Evolutionary conservation across 2,329 filamentous ascomycete genomes (phyloP), one percentile per base, ranked within the genome.

Genomic region (Microcyclospora tardicrescens): DNA sequence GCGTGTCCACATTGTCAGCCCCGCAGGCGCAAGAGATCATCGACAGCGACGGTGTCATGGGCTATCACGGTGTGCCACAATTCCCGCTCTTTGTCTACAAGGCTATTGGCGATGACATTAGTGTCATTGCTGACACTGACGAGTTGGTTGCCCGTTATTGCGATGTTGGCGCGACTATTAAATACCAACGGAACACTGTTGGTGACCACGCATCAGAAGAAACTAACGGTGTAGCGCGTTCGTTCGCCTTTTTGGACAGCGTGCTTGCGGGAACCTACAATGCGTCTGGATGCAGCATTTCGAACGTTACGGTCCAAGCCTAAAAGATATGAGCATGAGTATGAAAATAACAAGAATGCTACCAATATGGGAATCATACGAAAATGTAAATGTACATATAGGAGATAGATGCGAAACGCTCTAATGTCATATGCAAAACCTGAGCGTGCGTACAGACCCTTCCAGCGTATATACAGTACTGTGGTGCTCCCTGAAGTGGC

Each of bases 41-140:
- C 16, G 50, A 59, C 16, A 34, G 51, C 0, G 50, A 56, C 11
- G 56, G 38, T 47, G 58, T 46, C 12, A 58, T 64, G 57, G 61
- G 60, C 11, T 53, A 57, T 15, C 60, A 65, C 36, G 63, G 64
- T 31, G 52, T 61, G 0, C 70, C 69, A 0, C 43, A 55, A 10
- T 67, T 71, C 49, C 69, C 70, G 0, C 37, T 72, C 6, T 67
- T 68, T 42, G 49, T 69, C 3, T 72, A 73, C 51, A 72, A 73
- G 43, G 64, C 68, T 0, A 59, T 65, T 14, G 42, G 48, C 2
- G 69, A 74, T 28, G 62, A 71, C 37, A 53, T 69, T 36, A 65
- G 60, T 9, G 54, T 58, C 3, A 54, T 69, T 3, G 53, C 46
- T 4, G 62, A 66, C 24, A 69, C 64, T 2, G 68, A 73, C 37